Percentiles rank a stretch among this genome's conserved stretches.
Conservation (phyloP, 2,329 filamentous ascomycete species). For the Fusarium brevicatenulatum region DNA sequence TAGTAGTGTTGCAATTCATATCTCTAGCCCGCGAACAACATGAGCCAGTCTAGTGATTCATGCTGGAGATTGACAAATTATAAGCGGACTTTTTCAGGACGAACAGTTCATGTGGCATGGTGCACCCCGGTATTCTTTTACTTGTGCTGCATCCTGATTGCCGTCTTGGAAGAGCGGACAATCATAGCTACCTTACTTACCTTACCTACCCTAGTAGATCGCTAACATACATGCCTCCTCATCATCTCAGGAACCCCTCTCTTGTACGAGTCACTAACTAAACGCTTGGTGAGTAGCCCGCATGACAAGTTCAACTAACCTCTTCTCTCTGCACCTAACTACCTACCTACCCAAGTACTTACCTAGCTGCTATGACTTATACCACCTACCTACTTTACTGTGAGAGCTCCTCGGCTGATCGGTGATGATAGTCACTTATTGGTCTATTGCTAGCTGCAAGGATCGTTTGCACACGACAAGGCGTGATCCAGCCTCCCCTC, state of each 20-base stretch:
- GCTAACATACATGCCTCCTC: slow-evolving; percentile 21
- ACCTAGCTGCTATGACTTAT: not conserved
- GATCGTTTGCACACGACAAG: slow-evolving; percentile 32
- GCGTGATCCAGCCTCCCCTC: slow-evolving; percentile 30
- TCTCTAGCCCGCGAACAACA: not conserved
- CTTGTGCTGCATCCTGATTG: slow-evolving; percentile 2
- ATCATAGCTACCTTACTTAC: not conserved
- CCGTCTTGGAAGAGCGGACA: slow-evolving; percentile 8
- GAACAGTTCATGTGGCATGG: slow-evolving; percentile 22
- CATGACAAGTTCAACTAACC: slow-evolving; percentile 12
- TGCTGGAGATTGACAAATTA: not conserved
- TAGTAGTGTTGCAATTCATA: not conserved
- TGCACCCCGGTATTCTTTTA: slow-evolving; percentile 1
- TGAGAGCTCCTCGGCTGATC: slow-evolving; percentile 2
- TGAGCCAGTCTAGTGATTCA: not conserved
- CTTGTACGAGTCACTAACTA: slow-evolving; percentile 9
- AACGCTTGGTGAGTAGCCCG: slow-evolving; percentile 5
- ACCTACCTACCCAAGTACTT: not conserved
- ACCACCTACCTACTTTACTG: not conserved
- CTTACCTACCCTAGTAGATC: not conserved
- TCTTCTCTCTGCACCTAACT: slow-evolving; percentile 3
- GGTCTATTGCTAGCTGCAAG: slow-evolving; percentile 19
- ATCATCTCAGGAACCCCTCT: slow-evolving; percentile 7
- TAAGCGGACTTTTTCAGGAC: not conserved
- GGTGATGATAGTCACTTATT: slow-evolving; percentile 9